Evolutionary conservation across 495 filamentous ascomycete genomes (phyloP).

Genomic region (Neurospora cerealis): DNA sequence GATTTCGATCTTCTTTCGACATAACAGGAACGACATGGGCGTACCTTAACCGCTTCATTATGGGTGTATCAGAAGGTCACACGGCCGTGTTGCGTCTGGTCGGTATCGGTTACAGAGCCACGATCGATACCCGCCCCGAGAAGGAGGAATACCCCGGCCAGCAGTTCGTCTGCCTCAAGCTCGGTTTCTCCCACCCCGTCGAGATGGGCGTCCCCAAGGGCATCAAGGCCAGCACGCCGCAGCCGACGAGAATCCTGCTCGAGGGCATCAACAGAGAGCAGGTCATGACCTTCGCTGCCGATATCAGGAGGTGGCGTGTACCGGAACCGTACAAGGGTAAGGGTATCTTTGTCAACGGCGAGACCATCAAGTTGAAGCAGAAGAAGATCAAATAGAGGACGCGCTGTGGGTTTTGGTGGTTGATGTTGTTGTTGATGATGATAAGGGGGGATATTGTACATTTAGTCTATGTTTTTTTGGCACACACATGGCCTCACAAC

Average conservation of each 20-base stretch:
- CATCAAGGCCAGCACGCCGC: conserved; percentile 78
- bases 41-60: conserved; percentile 79
- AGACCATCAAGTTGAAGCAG: conserved; percentile 94
- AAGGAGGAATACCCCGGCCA: conserved; percentile 65
- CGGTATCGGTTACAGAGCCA: conserved; percentile 93
- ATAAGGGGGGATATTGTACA: conserved; percentile 3
- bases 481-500: not conserved
- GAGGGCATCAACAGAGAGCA: conserved; percentile 78
- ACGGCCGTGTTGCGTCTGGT: conserved; percentile 84
- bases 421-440: not conserved
- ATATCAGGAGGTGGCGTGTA: conserved; percentile 75
- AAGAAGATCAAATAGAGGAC: conserved; percentile 92
- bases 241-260: conserved; percentile 87
- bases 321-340: conserved; percentile 99
- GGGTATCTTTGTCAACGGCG: conserved; percentile 94
- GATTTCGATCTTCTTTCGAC: not conserved
- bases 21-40: conserved; percentile 74
- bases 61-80: conserved; percentile 93
- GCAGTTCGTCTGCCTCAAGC: conserved; percentile 81
- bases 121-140: conserved; percentile 70
- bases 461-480: conserved; percentile 3
- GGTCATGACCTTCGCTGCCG: conserved; percentile 82
- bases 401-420: not conserved
- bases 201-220: conserved; percentile 75
- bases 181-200: conserved; percentile 91